Base-by-base conservation (phyloP, 2,329 filamentous ascomycete genomes). In the Pseudogymnoascus sp. region DNA sequence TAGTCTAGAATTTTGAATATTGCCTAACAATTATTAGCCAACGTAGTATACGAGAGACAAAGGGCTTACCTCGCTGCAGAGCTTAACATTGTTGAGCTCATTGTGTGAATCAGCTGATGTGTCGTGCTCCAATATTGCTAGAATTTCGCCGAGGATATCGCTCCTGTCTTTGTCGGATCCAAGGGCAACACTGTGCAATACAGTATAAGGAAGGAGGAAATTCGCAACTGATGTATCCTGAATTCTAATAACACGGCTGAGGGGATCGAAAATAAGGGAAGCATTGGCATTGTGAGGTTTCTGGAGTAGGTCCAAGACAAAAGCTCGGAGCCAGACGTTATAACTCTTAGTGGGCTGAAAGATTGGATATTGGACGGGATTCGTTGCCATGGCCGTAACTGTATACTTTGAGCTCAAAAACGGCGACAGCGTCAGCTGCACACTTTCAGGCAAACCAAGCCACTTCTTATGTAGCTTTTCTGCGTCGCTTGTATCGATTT, bases 1-100 rank as follows among this genome's bases (percentile, higher is more conserved):
- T 99, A 97, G 72, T 99, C 95, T 0, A 99, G 80, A 3, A 95
- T 84, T 54, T 88, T 84, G 72, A 99, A 99, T 1, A 97, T 87
- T 62, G 89, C 91, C 89, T 94, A 62, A 21, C 35, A 59, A 13
- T 2, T n/a, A 61, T 75, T 37, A 74, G 69, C 33, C 67, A 3
- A 1, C 47, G 13, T 40, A 8, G 9, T 6, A 68, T 33, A 9
- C n/a, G 8, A 62, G 33, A 44, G 11, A 13, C 1, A 29, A 4
- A 41, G 33, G 17, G 13, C 81, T 76, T 78, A 91, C 91, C 79
- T 97, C 92, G 69, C 90, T 96, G 71, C 89, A 96, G 60, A 89
- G 79, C 69, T 93, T 90, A 69, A 91, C 83, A 59, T 90, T 87
- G 66, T 96, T 90, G 58, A 82, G 83, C 66, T 89, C 83, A 35